These are phyloP conservation scores for Naumovozyma baii DNA, from an alignment of 805 yeast species.

Conservation along the genomic window DNA sequence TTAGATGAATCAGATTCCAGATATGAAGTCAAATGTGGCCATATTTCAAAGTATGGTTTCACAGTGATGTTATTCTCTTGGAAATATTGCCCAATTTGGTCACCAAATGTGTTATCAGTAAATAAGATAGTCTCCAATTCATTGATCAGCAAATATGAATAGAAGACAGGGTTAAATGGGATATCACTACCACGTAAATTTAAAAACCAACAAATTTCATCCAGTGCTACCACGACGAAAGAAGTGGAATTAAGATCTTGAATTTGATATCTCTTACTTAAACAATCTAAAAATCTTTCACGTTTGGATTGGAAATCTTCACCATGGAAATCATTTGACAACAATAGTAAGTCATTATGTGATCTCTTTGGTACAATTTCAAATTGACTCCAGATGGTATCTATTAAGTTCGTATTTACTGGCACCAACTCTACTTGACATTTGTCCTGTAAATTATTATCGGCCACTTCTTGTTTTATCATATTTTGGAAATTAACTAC, in stretches of 20 bases:
- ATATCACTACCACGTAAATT: constrained; percentile 80
- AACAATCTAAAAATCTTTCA: constrained; percentile 32
- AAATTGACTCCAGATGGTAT: constrained; percentile 58
- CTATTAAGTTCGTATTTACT: constrained; percentile 58
- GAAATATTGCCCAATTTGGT: constrained; percentile 34
- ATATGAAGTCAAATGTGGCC: constrained; percentile 39
- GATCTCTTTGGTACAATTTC: constrained; percentile 56
- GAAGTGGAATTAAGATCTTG: constrained; percentile 20
- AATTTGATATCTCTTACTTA: constrained; percentile 22
- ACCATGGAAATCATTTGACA: constrained; percentile 55
- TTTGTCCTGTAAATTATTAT: constrained; percentile 13
- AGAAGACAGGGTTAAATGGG: constrained; percentile 80
- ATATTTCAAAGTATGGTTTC: constrained; percentile 47
- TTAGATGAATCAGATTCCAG: constrained; percentile 14
- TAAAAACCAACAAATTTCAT: constrained; percentile 86
- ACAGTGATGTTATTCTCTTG: constrained; percentile 38
- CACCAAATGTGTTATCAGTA: constrained; percentile 37
- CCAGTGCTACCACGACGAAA: constrained; percentile 61
- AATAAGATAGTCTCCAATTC: constrained; percentile 38
- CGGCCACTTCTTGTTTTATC: constrained; percentile 16
- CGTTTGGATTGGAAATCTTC: constrained; percentile 52
- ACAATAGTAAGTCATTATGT: constrained; percentile 38
- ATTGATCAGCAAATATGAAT: constrained; percentile 44
- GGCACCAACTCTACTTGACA: constrained; percentile 38
- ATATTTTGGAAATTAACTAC: constrained; percentile 23